Evolutionary conservation across 2,329 filamentous ascomycete species (phyloP).

Genomic region (Alternaria sp.): DNA sequence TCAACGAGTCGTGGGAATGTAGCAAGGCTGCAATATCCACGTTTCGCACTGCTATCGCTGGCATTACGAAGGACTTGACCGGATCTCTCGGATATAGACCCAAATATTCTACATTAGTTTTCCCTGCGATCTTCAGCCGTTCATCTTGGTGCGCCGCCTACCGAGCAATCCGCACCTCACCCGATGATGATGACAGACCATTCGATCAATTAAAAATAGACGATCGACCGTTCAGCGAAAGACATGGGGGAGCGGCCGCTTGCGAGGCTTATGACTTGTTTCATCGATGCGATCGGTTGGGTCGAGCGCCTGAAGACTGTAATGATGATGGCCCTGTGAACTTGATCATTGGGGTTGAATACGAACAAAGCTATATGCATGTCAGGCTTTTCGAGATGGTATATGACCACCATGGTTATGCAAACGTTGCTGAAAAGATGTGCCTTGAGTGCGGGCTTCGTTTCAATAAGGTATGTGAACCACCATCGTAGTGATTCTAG

Average conservation of each 20-base stretch:
- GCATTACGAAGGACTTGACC: not conserved
- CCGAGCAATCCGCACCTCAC: not conserved
- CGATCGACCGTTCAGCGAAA: not conserved
- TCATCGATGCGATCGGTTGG: not conserved
- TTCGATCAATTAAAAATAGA: too few relatives aligned
- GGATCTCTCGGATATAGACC: too few relatives aligned
- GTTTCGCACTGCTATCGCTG: not conserved
- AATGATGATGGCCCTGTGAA: not conserved
- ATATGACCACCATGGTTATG: not conserved
- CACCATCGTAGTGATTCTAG: not conserved
- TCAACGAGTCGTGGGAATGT: too few relatives aligned
- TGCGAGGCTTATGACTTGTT: not conserved
- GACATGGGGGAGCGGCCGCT: not conserved
- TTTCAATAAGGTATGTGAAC: not conserved
- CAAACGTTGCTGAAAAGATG: not conserved
- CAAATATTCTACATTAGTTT: too few relatives aligned
- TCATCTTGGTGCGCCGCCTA: not conserved
- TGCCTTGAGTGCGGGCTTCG: not conserved
- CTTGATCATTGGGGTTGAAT: not conserved
- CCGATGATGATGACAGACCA: not conserved
- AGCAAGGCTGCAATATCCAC: not conserved
- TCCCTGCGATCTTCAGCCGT: not conserved
- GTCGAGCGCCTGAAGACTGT: not conserved
- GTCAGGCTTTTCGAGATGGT: not conserved
- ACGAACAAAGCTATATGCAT: not conserved